Evolutionary conservation across 2,329 filamentous ascomycete genomes (phyloP).

Genomic region (Alternaria brassicae): DNA sequence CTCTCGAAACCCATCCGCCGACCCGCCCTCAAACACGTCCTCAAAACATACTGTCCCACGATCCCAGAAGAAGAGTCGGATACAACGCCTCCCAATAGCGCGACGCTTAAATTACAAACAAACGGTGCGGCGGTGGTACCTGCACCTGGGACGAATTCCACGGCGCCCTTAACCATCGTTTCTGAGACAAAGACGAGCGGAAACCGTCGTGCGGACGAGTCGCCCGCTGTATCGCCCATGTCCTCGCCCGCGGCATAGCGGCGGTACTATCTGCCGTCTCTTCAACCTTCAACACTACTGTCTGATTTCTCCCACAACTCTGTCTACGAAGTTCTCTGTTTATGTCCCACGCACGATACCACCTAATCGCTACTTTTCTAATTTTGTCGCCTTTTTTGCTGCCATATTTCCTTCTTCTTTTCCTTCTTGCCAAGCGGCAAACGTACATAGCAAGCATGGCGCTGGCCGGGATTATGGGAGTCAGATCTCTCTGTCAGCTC

Average conservation of each 20-base stretch:
- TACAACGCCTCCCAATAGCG: slow-evolving; percentile 24
- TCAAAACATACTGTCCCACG: slow-evolving; percentile 80
- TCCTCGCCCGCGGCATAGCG: slow-evolving; percentile 18
- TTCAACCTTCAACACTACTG: not conserved
- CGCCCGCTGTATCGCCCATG: slow-evolving; percentile 21
- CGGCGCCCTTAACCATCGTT: slow-evolving; percentile 17
- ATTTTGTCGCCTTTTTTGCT: not conserved
- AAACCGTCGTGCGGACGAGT: slow-evolving; percentile 5
- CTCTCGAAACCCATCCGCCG: slow-evolving; percentile 76
- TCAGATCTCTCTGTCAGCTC: too few relatives aligned
- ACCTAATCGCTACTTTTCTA: slow-evolving; percentile 5
- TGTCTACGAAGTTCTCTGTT: slow-evolving; percentile 1
- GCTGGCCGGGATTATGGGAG: not conserved
- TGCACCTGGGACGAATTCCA: not conserved
- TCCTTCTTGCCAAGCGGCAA: not conserved
- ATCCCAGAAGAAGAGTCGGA: slow-evolving; percentile 71
- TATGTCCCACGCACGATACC: not conserved
- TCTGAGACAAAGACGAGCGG: slow-evolving; percentile 7
- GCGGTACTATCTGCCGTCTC: not conserved
- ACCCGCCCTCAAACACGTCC: slow-evolving; percentile 84
- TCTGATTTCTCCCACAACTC: not conserved
- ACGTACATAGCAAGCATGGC: slow-evolving; percentile 7
- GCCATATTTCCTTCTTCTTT: not conserved
- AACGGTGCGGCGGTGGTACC: slow-evolving; percentile 19
- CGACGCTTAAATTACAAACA: not conserved